Evolutionary conservation across 768 basidiomycete species (phyloP).

Genomic region (Suillus variegatus): DNA sequence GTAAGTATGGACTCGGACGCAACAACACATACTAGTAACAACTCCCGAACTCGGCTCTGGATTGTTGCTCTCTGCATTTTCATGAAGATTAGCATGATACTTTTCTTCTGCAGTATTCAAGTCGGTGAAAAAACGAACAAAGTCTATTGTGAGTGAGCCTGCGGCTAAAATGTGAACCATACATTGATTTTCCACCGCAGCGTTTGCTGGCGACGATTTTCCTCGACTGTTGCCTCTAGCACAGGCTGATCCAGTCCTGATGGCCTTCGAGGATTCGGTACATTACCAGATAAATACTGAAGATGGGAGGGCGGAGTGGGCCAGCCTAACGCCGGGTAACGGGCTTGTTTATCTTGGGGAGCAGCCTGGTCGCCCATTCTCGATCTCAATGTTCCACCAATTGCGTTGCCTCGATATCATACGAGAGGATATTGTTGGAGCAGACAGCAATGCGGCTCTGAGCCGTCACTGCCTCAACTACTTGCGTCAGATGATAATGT

Average conservation of each 20-base stretch:
- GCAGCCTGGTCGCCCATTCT: conserved; percentile 27
- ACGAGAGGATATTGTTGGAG: conserved; percentile 23
- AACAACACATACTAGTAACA: background rate
- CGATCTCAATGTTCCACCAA: conserved; percentile 41
- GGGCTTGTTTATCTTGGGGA: conserved; percentile 29
- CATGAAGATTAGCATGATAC: background rate
- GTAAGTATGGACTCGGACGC: background rate
- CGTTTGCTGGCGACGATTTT: background rate
- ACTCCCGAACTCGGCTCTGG: background rate
- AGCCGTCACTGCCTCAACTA: conserved; percentile 42
- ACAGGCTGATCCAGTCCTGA: background rate
- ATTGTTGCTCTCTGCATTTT: background rate
- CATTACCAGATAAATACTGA: background rate
- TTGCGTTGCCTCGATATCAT: conserved; percentile 42
- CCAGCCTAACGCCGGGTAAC: conserved; percentile 22
- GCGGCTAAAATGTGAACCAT: background rate
- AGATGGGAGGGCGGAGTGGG: conserved; percentile 19
- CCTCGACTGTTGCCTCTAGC: background rate
- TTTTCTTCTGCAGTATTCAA: background rate
- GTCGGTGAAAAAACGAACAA: background rate
- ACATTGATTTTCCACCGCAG: background rate
- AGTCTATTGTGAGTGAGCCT: background rate
- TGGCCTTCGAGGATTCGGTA: background rate
- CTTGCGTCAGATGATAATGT: conserved; percentile 39
- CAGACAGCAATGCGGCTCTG: background rate